Conservation (phyloP, 2,329 filamentous ascomycete genomes). For the Dactylellina drechsleri region DNA sequence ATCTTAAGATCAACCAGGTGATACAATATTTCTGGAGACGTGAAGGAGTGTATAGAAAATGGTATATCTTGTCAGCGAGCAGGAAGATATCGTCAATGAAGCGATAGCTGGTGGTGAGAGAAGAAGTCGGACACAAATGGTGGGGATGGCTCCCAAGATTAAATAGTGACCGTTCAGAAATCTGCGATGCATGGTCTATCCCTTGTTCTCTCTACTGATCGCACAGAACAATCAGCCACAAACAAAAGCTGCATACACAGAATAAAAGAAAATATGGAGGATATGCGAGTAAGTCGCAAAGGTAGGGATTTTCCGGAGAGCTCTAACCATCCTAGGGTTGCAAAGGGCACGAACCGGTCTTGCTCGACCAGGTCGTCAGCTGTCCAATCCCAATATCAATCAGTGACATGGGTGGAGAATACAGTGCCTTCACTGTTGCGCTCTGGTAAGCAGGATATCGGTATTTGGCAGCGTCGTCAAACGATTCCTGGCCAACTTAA, state of each 20-base stretch:
- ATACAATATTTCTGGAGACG: constrained; percentile 48
- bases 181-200: constrained; percentile 47
- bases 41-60: constrained; percentile 51
- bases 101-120: constrained; percentile 53
- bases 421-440: constrained; percentile 34
- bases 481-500: constrained; percentile 28
- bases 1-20: constrained; percentile 47
- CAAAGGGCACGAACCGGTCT: constrained; percentile 43
- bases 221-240: constrained; percentile 52
- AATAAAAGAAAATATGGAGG: constrained; percentile 46
- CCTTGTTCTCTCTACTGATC: constrained; percentile 44
- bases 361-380: constrained; percentile 47
- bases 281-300: constrained; percentile 55
- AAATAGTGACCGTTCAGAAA: constrained; percentile 47
- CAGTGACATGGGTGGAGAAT: constrained; percentile 41
- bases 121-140: constrained; percentile 52
- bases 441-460: constrained; percentile 21
- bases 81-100: constrained; percentile 52
- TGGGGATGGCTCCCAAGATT: constrained; percentile 52
- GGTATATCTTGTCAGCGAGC: constrained; percentile 50
- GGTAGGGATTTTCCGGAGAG: constrained; percentile 54
- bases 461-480: constrained; percentile 36
- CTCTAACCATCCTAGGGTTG: constrained; percentile 50
- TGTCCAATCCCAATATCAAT: constrained; percentile 52
- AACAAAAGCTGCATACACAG: constrained; percentile 38